These are phyloP conservation scores for Apiospora pterosperma DNA, from an alignment of 2,329 filamentous ascomycete genomes.

Conservation along the genomic window DNA sequence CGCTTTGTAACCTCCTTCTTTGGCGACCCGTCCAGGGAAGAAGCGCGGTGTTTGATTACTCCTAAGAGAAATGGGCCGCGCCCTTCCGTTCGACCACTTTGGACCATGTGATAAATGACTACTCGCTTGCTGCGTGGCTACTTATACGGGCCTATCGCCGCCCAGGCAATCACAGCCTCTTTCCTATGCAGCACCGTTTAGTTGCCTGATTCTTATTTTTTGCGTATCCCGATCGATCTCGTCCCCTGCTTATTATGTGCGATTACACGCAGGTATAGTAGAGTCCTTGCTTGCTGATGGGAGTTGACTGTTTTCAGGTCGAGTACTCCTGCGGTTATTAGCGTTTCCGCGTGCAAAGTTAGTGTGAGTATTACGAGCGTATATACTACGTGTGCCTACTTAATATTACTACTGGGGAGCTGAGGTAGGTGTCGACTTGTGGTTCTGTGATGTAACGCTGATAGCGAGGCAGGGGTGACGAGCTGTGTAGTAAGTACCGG, in stretches of 20 bases:
- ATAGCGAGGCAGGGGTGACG: constrained; percentile 21
- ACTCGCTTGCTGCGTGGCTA: background rate
- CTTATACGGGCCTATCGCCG: background rate
- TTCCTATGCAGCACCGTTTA: background rate
- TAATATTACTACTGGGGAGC: constrained; percentile 27
- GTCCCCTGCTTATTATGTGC: background rate
- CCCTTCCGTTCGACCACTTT: background rate
- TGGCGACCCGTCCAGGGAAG: background rate
- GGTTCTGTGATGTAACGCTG: background rate
- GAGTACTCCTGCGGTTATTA: constrained; percentile 30
- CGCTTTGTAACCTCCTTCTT: background rate
- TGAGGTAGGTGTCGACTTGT: constrained; percentile 19
- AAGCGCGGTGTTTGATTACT: background rate
- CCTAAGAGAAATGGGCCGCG: background rate
- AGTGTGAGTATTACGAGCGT: no score
- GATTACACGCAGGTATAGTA: no score
- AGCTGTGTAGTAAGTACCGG: no score
- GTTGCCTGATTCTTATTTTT: background rate
- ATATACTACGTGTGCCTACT: constrained; percentile 27
- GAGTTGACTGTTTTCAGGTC: constrained; percentile 17
- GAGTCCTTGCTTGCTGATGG: no score
- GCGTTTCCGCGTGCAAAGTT: no score
- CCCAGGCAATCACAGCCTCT: background rate
- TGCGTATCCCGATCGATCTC: background rate
- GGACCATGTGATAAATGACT: no score